Evolutionary conservation across 1,139 yeast genomes (phyloP).

Genomic region (Candida frijolesensis): DNA sequence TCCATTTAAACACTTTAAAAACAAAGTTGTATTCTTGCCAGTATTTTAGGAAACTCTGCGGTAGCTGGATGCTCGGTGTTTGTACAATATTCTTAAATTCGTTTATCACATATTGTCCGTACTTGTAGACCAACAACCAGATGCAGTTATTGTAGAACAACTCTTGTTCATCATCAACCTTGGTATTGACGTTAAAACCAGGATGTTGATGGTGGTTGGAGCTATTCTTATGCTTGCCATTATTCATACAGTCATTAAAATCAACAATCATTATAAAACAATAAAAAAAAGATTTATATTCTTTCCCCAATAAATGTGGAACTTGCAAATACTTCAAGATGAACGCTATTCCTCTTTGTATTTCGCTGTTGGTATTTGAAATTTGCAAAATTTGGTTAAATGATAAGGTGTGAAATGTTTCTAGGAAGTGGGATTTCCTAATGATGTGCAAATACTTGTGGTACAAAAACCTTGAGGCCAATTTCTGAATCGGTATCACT

Average conservation of each 20-base stretch:
- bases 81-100: slow-evolving; percentile 14
- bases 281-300: slow-evolving; percentile 23
- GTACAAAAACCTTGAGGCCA: slow-evolving; percentile 9
- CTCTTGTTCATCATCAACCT: slow-evolving; percentile 11
- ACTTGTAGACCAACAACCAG: slow-evolving; percentile 25
- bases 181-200: slow-evolving; percentile 29
- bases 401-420: slow-evolving; percentile 12
- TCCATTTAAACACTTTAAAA: slow-evolving; percentile 21
- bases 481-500: slow-evolving; percentile 5
- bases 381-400: slow-evolving; percentile 14
- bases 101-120: slow-evolving; percentile 19
- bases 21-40: slow-evolving; percentile 22
- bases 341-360: slow-evolving; percentile 13
- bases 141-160: slow-evolving; percentile 21
- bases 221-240: neutral
- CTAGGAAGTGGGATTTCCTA: slow-evolving; percentile 13
- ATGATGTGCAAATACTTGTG: slow-evolving; percentile 9
- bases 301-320: slow-evolving; percentile 14
- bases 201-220: slow-evolving; percentile 20
- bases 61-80: neutral
- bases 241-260: slow-evolving; percentile 19
- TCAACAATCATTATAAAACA: slow-evolving; percentile 30
- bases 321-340: slow-evolving; percentile 17
- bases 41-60: slow-evolving; percentile 13
- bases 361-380: slow-evolving; percentile 12